These are phyloP conservation scores for Xylariaceae sp. DNA, from an alignment of 2,329 filamentous ascomycete species.

Conservation along the genomic window DNA sequence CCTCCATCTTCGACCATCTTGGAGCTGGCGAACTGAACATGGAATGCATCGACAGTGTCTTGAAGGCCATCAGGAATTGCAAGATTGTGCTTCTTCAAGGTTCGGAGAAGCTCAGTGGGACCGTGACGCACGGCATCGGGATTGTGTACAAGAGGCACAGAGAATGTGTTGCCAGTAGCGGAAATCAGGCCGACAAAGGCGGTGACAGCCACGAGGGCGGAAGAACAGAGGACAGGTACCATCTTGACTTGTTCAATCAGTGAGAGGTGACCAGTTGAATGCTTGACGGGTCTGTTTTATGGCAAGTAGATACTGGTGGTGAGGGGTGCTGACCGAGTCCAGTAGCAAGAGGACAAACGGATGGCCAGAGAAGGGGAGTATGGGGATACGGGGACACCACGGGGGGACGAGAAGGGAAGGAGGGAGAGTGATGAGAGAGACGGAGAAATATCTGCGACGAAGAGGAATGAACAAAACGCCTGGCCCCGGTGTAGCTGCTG, in stretches of 20 bases:
- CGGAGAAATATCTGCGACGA: too few relatives aligned
- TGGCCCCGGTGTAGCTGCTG: too few relatives aligned
- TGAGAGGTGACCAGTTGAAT: too few relatives aligned
- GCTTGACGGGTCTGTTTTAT: too few relatives aligned
- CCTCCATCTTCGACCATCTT: conserved; percentile 14
- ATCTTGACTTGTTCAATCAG: conserved; percentile 5
- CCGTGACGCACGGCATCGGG: conserved; percentile 23
- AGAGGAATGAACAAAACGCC: too few relatives aligned
- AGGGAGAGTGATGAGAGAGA: too few relatives aligned
- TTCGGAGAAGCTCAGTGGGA: conserved; percentile 28
- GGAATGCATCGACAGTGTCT: conserved; percentile 24
- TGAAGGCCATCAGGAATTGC: conserved; percentile 27
- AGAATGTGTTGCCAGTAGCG: conserved; percentile 20
- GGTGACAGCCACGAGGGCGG: conserved; percentile 19
- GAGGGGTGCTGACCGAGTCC: too few relatives aligned
- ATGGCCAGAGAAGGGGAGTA: too few relatives aligned
- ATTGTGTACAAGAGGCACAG: conserved; percentile 25
- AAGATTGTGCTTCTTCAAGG: conserved; percentile 32
- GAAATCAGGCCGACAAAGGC: conserved; percentile 6
- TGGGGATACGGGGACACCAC: too few relatives aligned
- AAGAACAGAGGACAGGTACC: conserved; percentile 15
- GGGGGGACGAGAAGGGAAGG: too few relatives aligned
- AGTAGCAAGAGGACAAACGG: too few relatives aligned
- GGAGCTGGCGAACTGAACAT: conserved; percentile 17
- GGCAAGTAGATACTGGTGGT: too few relatives aligned